phyloP scores from a whole-genome alignment of 768 basidiomycete genomes.

The Hysterangium stoloniferum region DNA sequence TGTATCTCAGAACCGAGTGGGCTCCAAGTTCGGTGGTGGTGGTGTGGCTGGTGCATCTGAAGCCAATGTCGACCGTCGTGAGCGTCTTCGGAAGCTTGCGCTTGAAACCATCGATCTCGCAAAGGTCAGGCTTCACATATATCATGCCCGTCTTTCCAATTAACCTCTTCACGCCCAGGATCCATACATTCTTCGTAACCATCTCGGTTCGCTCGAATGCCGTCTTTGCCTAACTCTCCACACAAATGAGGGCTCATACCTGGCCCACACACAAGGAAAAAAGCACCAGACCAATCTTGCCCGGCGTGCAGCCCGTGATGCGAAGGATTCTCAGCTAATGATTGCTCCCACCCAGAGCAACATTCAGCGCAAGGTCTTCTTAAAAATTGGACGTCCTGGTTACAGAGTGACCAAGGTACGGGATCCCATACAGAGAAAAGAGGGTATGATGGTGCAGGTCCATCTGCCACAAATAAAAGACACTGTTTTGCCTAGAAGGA shows the following conservation, averaged over 20 bases:
- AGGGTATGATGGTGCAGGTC: slow-evolving; percentile 97
- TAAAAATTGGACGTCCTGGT: slow-evolving; percentile 95
- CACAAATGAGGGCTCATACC: slow-evolving; percentile 99
- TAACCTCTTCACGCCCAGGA: slow-evolving; percentile 42
- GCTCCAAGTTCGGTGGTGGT: slow-evolving; percentile 92
- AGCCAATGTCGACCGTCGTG: slow-evolving; percentile 90
- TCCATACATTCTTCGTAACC: slow-evolving; percentile 97
- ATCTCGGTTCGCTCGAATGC: slow-evolving; percentile 97
- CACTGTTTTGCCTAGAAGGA: slow-evolving; percentile 72
- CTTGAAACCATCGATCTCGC: slow-evolving; percentile 97
- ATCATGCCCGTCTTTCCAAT: not conserved
- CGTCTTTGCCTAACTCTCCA: slow-evolving; percentile 95
- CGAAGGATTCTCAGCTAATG: slow-evolving; percentile 88
- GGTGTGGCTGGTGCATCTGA: slow-evolving; percentile 94
- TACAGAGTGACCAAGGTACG: slow-evolving; percentile 96
- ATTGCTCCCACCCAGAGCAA: slow-evolving; percentile 65
- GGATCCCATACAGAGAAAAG: slow-evolving; percentile 81
- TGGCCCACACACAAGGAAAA: slow-evolving; percentile 98
- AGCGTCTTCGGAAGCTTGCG: slow-evolving; percentile 90
- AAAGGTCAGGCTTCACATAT: slow-evolving; percentile 48
- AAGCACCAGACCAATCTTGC: slow-evolving; percentile 99
- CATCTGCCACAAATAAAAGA: slow-evolving; percentile 91
- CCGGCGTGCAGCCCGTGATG: slow-evolving; percentile 92
- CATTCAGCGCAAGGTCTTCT: slow-evolving; percentile 87
- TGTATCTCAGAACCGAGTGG: slow-evolving; percentile 95